Evolutionary conservation across 2,329 filamentous ascomycete genomes (phyloP), one percentile per base, ranked within the genome.

Genomic region (Colletotrichum costaricense): DNA sequence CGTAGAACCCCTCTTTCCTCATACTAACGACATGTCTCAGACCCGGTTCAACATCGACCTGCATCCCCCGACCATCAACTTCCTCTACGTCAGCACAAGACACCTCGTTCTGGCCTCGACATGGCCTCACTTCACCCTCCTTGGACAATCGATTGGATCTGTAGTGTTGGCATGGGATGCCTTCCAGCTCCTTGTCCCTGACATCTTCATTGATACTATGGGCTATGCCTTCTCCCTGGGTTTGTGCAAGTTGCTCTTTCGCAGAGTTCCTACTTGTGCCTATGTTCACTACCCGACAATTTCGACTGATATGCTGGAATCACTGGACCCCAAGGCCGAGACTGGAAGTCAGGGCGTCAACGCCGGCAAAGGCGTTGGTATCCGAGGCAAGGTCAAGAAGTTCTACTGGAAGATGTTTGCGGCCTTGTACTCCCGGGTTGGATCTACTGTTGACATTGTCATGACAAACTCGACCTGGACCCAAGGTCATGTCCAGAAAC

Each of bases 381-480:
- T 88, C 33, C 92, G 90, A 73, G 96, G 96, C 12, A 80, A 83
- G 6, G 86, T 86, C 63, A 99, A 99, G 86, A 92, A 89, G 77
- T 81, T 88, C 19, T 99, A 99, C 85, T 99, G 97, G 97, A 86
- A 92, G 75, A 79, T 93, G 1, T 99, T 99, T 79, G 95, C 97
- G 0, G 85, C 86, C 57, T 82, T 97, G 2, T 99, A 99, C 84
- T 92, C 93, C 58, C 91, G 90, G 84, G 93, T 97, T 57, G 97
- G 97, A 26, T 90, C 93, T 26, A 92, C 93, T 19, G 90, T 98
- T 57, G 95, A 99, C 80, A 90, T 98, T 0, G 96, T 98, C 76
- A 98, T 98, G 94, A 98, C 97, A 72, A 99, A 99, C 83, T 98
- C 95, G 5, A 94, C 90, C 72, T 99, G 97, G 97, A 99, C 97